Conservation (phyloP, 371 early-diverging fungal genomes). For the Blakeslea trispora region DNA sequence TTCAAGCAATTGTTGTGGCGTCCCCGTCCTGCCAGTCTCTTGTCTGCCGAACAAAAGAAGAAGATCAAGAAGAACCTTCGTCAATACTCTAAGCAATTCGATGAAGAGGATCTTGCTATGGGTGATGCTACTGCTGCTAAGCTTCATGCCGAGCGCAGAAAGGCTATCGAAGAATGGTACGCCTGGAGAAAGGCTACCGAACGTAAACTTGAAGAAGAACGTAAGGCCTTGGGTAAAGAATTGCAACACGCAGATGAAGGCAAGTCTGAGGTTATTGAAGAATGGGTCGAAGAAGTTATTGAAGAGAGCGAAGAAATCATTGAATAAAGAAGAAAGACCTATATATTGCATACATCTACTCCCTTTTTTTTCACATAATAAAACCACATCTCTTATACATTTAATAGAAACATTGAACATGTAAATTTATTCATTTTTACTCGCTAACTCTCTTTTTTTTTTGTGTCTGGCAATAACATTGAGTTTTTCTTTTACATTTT, state of each 20-base stretch:
- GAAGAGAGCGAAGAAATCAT: constrained; percentile 55
- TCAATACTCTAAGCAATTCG: constrained; percentile 86
- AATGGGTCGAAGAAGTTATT: constrained; percentile 81
- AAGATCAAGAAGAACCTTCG: constrained; percentile 90
- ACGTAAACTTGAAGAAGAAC: constrained; percentile 59
- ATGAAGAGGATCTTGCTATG: constrained; percentile 81
- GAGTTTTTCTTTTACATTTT: too few species aligned
- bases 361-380: background rate
- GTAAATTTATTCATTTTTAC: too few species aligned
- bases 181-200: constrained; percentile 75
- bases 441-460: too few species aligned
- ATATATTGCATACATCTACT: background rate
- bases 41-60: constrained; percentile 81
- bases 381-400: background rate
- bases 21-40: constrained; percentile 87
- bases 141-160: constrained; percentile 72
- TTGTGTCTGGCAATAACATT: too few species aligned
- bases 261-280: constrained; percentile 73
- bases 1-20: constrained; percentile 97
- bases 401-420: too few species aligned
- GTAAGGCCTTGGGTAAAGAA: constrained; percentile 62
- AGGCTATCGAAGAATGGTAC: constrained; percentile 78
- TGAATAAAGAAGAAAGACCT: constrained; percentile 12
- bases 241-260: constrained; percentile 53
- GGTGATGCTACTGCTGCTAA: constrained; percentile 72